Evolutionary conservation across 352 stramenopile species (phyloP), one percentile per base, ranked within the genome.

Genomic region (Lagenidium giganteum): DNA sequence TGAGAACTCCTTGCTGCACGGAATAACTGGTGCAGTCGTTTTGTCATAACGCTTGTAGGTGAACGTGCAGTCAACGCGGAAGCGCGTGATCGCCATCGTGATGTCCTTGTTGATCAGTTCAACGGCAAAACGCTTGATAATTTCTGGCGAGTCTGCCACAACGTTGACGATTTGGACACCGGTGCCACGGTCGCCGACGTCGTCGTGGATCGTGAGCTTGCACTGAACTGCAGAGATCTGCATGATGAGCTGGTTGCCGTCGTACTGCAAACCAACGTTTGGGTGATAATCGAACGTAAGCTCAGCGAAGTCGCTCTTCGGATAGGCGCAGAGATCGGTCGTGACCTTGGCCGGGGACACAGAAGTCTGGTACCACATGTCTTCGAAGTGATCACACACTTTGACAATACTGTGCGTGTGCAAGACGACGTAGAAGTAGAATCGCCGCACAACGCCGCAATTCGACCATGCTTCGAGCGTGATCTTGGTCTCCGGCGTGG

Each of bases 81-180:
- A 70, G 17, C 47, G 47, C 12, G 75, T 84, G 12, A 56, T 32
- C 1, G 54, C 45, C 9, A 60, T 42, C 0, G 75, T 87, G 5
- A 29, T 60, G 7, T 56, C 42, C 8, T 64, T 55, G 27, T 72
- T 62, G 8, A 80, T 49, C 51, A 85, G 61, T 35, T 75, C 50
- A 1, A 91, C 57, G 0, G 62, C 72, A 13, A 78, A 88, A 25
- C 73, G 75, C 27, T 57, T 59, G 11, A 88, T 31, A 23, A 75
- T 75, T 33, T 83, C 66, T 1, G 54, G 50, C 3, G 59, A 67
- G 6, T 70, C 34, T 11, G 49, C 22, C 28, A 30, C 50, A 4
- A 68, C 40, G 20, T 50, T 59, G n/a, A 85, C 33, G 28, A 85
- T 76, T 18, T 51, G 33, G 4, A 18, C 20, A 16, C 11, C 32